These are phyloP conservation scores for Solanum pimpinellifolium DNA, from an alignment of 257 asterid genomes.

Conservation along the genomic window DNA sequence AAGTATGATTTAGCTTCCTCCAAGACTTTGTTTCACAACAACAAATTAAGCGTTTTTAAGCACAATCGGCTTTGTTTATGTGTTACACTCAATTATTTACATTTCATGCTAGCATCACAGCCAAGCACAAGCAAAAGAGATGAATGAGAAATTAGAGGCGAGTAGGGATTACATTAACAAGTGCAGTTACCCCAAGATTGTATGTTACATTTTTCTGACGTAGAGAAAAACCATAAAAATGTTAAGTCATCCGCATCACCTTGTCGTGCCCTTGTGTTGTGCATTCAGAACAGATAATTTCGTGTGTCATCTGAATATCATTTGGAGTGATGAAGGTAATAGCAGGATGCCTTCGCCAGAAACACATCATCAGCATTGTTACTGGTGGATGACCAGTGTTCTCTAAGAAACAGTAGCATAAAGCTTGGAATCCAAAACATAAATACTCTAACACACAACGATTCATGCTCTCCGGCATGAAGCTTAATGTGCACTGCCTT, in stretches of 20 bases:
- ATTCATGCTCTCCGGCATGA: neutral
- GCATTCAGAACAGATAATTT: neutral
- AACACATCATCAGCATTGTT: neutral
- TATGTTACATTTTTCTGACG: neutral
- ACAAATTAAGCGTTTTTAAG: neutral
- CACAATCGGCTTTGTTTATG: neutral
- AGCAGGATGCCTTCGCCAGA: neutral
- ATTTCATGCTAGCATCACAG: neutral
- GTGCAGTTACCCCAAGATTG: neutral
- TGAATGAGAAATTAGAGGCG: neutral
- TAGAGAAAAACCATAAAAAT: neutral
- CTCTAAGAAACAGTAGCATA: neutral
- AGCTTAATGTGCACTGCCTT: neutral
- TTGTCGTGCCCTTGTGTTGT: neutral
- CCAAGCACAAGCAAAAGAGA: neutral
- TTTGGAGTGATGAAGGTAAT: neutral
- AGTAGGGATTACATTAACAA: neutral
- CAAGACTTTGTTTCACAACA: neutral
- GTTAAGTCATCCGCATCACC: neutral
- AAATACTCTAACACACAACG: neutral
- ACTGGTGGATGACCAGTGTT: neutral
- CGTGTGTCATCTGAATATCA: neutral
- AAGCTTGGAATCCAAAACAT: neutral
- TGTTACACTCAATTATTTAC: neutral
- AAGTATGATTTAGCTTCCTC: neutral